Conservation (phyloP, 2,329 filamentous ascomycete genomes). For the Beauveria varroae region DNA sequence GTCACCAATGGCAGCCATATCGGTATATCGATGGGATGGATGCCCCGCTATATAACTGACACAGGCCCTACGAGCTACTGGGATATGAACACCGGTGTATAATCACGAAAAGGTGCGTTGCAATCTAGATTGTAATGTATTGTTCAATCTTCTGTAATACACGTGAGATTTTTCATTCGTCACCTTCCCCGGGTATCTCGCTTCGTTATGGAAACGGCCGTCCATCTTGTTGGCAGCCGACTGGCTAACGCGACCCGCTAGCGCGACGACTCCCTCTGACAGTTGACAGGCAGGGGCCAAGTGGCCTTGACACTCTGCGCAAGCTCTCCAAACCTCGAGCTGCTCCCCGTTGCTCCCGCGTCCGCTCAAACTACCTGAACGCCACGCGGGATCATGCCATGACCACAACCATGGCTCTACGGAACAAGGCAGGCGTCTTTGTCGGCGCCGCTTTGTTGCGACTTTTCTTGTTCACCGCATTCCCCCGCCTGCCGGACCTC, state of each 20-base stretch:
- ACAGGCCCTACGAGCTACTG: background rate
- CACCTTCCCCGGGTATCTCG: background rate
- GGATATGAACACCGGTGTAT: background rate
- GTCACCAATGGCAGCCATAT: background rate
- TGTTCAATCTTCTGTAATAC: too few relatives aligned
- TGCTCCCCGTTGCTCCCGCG: background rate
- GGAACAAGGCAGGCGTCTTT: slow-evolving; percentile 52
- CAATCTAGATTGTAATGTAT: too few relatives aligned
- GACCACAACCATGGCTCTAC: slow-evolving; percentile 31
- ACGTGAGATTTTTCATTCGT: background rate
- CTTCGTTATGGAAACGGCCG: too few relatives aligned
- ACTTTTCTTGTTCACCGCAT: slow-evolving; percentile 69
- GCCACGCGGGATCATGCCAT: slow-evolving; percentile 23
- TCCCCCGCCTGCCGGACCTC: slow-evolving; percentile 76
- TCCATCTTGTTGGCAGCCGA: background rate
- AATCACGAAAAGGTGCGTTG: too few relatives aligned
- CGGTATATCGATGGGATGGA: background rate
- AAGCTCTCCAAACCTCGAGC: background rate
- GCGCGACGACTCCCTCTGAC: background rate
- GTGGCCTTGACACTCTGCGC: slow-evolving; percentile 17
- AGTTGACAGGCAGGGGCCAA: slow-evolving; percentile 13
- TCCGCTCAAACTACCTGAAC: background rate
- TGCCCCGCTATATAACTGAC: background rate
- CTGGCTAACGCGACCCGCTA: slow-evolving; percentile 1
- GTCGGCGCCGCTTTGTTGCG: slow-evolving; percentile 69